Conservation (phyloP, 202 grass and related monocot species). For the Setaria viridis region DNA sequence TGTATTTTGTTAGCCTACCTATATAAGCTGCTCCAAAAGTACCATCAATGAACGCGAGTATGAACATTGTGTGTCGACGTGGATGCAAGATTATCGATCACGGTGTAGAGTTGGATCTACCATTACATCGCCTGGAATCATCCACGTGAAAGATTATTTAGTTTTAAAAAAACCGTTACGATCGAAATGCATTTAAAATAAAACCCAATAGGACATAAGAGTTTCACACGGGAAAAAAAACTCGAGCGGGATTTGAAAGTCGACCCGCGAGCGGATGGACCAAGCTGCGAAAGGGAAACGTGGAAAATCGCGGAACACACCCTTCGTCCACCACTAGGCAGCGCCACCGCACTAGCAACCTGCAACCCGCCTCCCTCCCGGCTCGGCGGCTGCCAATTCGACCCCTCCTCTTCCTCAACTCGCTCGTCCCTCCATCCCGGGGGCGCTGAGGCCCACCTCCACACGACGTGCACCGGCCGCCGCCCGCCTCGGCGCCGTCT, state of each 20-base stretch:
- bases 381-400: not conserved
- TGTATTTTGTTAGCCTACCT: too few species aligned
- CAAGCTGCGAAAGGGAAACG: slow-evolving; percentile 43
- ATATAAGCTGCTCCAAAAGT: too few species aligned
- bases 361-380: not conserved
- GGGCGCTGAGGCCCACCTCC: slow-evolving; percentile 3
- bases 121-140: too few species aligned
- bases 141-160: too few species aligned
- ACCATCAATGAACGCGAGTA: too few species aligned
- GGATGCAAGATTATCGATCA: too few species aligned
- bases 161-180: too few species aligned
- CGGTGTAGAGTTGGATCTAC: too few species aligned
- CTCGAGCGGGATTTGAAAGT: not conserved
- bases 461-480: not conserved
- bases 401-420: not conserved
- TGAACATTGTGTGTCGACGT: too few species aligned
- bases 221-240: not conserved
- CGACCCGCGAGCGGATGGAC: not conserved
- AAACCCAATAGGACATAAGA: too few species aligned
- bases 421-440: not conserved
- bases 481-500: not conserved
- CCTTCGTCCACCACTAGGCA: not conserved
- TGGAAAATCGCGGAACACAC: slow-evolving; percentile 39
- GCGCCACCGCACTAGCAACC: not conserved
- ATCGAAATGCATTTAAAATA: too few species aligned